A percentile compares a stretch with the other conserved stretches of the same genome.
phyloP scores from a whole-genome alignment of 2,329 filamentous ascomycete genomes.

The Trichoderma brevicompactum region DNA sequence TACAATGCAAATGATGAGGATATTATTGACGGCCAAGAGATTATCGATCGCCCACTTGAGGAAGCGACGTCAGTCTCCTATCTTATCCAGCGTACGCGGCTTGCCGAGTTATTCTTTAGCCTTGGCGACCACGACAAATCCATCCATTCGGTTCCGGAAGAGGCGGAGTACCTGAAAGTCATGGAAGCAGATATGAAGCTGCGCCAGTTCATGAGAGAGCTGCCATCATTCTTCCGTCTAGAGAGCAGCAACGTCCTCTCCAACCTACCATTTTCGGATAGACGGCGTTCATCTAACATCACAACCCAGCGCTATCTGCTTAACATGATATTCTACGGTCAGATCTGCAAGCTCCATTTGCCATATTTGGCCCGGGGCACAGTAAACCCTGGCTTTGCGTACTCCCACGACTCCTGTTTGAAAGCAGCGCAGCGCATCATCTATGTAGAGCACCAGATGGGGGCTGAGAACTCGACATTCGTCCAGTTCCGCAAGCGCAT shows the following conservation, averaged over 20 bases:
- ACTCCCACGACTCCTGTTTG: conserved; percentile 41
- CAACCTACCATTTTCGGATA: conserved; percentile 34
- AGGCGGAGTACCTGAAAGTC: conserved; percentile 41
- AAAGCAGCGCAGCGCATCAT: conserved; percentile 41
- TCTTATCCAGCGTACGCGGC: conserved; percentile 44
- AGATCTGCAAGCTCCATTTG: conserved; percentile 44
- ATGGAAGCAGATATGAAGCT: conserved; percentile 42
- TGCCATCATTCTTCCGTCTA: conserved; percentile 40
- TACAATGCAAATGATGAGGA: conserved; percentile 47
- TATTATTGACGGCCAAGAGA: conserved; percentile 39
- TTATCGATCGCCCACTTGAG: conserved; percentile 38
- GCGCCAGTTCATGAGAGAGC: conserved; percentile 37
- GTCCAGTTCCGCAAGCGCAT: conserved; percentile 39
- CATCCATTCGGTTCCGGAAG: conserved; percentile 38
- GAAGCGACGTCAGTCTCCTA: conserved; percentile 44
- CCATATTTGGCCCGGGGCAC: conserved; percentile 43
- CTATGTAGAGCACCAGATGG: conserved; percentile 38
- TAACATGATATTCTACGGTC: conserved; percentile 42
- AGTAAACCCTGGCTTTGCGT: conserved; percentile 41
- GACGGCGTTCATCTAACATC: conserved; percentile 34
- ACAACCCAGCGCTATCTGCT: conserved; percentile 41
- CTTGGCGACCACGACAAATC: conserved; percentile 41
- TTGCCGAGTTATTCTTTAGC: conserved; percentile 44
- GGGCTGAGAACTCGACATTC: conserved; percentile 37
- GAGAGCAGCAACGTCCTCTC: conserved; percentile 30